Conservation (phyloP, 805 yeast genomes). For the Nakazawaea ernobii region DNA sequence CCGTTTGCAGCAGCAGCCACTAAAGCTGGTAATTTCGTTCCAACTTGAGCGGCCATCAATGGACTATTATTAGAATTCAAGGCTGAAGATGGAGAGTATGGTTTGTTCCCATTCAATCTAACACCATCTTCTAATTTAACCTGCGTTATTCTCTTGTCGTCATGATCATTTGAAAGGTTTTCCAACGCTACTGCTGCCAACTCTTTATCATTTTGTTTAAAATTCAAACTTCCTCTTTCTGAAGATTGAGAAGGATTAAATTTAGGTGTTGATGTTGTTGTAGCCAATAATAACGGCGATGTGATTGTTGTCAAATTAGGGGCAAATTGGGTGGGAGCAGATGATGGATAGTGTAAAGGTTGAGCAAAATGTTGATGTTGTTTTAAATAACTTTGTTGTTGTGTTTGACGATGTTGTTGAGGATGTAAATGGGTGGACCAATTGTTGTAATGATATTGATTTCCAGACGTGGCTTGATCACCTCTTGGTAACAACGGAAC, state of each 20-base stretch:
- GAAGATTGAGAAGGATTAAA: constrained; percentile 34
- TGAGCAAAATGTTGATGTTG: constrained; percentile 31
- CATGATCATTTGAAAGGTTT: constrained; percentile 25
- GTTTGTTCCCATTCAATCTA: constrained; percentile 14
- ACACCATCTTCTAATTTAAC: constrained; percentile 23
- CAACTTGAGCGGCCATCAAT: constrained; percentile 13
- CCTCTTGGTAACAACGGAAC: constrained; percentile 36
- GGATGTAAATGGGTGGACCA: constrained; percentile 12
- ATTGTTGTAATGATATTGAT: constrained; percentile 16
- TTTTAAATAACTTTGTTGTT: constrained; percentile 14
- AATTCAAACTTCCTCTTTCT: constrained; percentile 20
- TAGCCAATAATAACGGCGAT: constrained; percentile 56
- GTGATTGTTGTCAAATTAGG: constrained; percentile 59
- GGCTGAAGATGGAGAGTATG: constrained; percentile 26
- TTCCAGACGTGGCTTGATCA: constrained; percentile 14
- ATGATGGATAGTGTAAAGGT: constrained; percentile 59
- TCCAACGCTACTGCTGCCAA: constrained; percentile 33
- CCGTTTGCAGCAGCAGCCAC: constrained; percentile 11
- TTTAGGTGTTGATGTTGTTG: constrained; percentile 32
- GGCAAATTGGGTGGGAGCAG: constrained; percentile 68
- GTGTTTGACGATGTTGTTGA: constrained; percentile 8
- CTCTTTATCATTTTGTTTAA: constrained; percentile 12
- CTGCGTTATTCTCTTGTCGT: constrained; percentile 23
- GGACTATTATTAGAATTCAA: constrained; percentile 21
- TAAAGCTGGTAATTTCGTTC: constrained; percentile 18